Conservation (phyloP, 306 rosid species). For the Morella rubra region DNA sequence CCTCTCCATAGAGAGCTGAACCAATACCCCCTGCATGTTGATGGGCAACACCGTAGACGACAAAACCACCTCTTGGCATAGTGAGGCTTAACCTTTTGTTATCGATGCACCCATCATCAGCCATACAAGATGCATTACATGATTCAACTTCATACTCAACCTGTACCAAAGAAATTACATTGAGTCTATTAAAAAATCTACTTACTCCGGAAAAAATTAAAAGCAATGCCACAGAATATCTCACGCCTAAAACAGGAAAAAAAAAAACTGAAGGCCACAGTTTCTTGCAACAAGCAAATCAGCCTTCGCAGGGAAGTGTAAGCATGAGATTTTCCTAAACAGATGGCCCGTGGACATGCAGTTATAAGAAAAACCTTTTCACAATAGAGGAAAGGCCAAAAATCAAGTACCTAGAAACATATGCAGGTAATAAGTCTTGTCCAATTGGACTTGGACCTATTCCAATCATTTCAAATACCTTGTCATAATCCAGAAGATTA, state of each 20-base stretch:
- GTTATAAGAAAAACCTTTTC: neutral
- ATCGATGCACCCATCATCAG: slow-evolving; percentile 33
- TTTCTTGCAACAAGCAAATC: neutral
- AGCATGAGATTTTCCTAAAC: neutral
- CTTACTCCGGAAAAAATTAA: neutral
- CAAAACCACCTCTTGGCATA: slow-evolving; percentile 50
- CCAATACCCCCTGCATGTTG: slow-evolving; percentile 76
- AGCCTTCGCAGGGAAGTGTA: neutral
- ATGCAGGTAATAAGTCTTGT: neutral
- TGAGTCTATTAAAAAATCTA: neutral
- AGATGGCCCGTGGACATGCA: neutral
- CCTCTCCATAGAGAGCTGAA: slow-evolving; percentile 68
- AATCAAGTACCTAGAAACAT: neutral
- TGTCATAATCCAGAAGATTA: neutral
- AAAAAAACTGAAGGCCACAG: too few species aligned
- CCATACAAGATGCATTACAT: slow-evolving; percentile 30
- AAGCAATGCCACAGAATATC: neutral
- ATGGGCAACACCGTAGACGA: slow-evolving; percentile 76
- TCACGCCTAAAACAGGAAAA: neutral
- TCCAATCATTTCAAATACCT: neutral
- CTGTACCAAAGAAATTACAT: slow-evolving; percentile 35
- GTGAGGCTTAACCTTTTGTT: slow-evolving; percentile 34
- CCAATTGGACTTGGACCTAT: neutral
- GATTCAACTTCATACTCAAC: slow-evolving; percentile 56
- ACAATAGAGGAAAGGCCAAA: neutral